Conservation (phyloP, 1,284 basidiomycete species). For the Meripilus lineatus region DNA sequence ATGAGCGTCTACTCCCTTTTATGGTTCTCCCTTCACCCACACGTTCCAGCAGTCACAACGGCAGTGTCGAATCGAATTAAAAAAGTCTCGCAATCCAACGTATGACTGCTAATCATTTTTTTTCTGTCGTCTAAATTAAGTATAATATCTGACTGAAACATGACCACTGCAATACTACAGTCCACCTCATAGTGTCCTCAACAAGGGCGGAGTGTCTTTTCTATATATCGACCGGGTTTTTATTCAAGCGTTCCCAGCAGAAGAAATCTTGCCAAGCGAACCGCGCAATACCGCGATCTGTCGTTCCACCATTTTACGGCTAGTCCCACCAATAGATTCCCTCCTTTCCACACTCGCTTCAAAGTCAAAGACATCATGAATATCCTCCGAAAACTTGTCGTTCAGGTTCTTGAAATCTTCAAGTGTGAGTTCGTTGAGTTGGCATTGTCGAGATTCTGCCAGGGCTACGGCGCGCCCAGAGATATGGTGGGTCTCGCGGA, state of each 20-base stretch:
- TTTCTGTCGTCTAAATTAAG: too few relatives aligned
- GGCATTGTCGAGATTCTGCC: conserved; percentile 79
- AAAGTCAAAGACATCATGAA: conserved; percentile 83
- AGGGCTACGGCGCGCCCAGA: conserved; percentile 94
- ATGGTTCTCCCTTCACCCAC: neutral
- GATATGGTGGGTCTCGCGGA: conserved; percentile 98
- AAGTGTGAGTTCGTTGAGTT: conserved; percentile 78
- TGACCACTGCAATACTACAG: too few relatives aligned
- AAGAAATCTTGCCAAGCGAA: conserved; percentile 26
- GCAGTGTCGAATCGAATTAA: too few relatives aligned
- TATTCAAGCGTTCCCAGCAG: neutral
- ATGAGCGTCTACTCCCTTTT: conserved; percentile 1
- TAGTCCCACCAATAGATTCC: conserved; percentile 90
- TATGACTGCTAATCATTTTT: too few relatives aligned
- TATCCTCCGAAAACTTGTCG: conserved; percentile 79
- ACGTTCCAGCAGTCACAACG: neutral
- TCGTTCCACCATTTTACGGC: conserved; percentile 77
- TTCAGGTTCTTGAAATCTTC: conserved; percentile 77
- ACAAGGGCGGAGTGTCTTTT: too few relatives aligned
- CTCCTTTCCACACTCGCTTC: conserved; percentile 94
- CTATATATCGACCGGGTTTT: too few relatives aligned
- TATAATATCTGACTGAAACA: too few relatives aligned
- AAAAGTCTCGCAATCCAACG: too few relatives aligned
- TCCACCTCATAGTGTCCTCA: too few relatives aligned
- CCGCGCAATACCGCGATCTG: conserved; percentile 74